phyloP scores from a whole-genome alignment of 2,329 filamentous ascomycete species.

The Mycogone perniciosa region DNA sequence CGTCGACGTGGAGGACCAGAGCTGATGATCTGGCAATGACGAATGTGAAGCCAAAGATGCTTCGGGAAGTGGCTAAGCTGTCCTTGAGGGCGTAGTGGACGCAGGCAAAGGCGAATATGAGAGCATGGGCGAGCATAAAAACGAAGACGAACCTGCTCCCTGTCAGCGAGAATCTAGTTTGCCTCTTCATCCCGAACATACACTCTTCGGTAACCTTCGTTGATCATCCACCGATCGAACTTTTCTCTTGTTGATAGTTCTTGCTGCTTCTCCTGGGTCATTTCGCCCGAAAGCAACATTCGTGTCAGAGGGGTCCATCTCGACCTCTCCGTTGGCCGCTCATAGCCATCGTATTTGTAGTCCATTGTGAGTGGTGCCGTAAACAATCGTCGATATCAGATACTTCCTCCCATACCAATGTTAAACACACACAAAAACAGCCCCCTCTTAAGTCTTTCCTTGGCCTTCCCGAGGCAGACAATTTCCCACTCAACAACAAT shows the following conservation, averaged over 20 bases:
- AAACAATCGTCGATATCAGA: background rate
- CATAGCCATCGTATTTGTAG: slow-evolving; percentile 22
- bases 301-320: slow-evolving; percentile 78
- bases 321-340: slow-evolving; percentile 58
- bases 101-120: slow-evolving; percentile 75
- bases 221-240: slow-evolving; percentile 84
- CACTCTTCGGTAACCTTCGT: slow-evolving; percentile 77
- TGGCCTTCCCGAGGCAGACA: no score
- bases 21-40: slow-evolving; percentile 71
- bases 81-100: slow-evolving; percentile 76
- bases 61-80: slow-evolving; percentile 58
- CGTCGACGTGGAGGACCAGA: slow-evolving; percentile 72
- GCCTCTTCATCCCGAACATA: slow-evolving; percentile 36
- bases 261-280: slow-evolving; percentile 67
- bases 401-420: background rate
- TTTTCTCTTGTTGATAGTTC: slow-evolving; percentile 63
- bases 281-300: slow-evolving; percentile 77
- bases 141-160: slow-evolving; percentile 63
- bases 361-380: slow-evolving; percentile 18
- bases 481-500: no score
- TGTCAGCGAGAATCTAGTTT: slow-evolving; percentile 11
- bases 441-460: no score
- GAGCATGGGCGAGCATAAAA: slow-evolving; percentile 65
- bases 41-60: slow-evolving; percentile 68
- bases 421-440: no score